Evolutionary conservation across 495 filamentous ascomycete species (phyloP).

Genomic region (Penicillium antarcticum): DNA sequence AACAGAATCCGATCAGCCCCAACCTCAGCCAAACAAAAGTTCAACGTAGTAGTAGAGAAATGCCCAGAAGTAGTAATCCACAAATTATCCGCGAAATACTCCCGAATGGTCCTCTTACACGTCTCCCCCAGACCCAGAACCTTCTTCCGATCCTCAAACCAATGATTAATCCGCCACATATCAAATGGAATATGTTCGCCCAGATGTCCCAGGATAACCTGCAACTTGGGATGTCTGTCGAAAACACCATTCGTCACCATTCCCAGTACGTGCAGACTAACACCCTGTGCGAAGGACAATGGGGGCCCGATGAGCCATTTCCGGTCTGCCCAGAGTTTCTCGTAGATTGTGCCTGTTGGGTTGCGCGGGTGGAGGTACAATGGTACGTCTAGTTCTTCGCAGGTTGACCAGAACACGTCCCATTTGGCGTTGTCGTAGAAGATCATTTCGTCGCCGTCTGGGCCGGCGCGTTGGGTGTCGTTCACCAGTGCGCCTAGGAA

Average conservation of each 20-base stretch:
- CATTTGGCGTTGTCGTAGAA: conserved; percentile 58
- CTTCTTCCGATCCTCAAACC: conserved; percentile 51
- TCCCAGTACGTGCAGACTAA: conserved; percentile 47
- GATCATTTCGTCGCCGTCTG: conserved; percentile 51
- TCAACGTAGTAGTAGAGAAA: conserved; percentile 54
- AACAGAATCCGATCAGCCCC: conserved; percentile 45
- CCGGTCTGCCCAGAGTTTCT: conserved; percentile 48
- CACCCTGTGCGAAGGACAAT: conserved; percentile 47
- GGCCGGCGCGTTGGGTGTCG: conserved; percentile 50
- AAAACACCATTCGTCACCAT: conserved; percentile 53
- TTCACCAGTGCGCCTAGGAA: conserved; percentile 61
- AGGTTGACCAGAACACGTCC: conserved; percentile 55
- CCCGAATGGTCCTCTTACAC: conserved; percentile 49
- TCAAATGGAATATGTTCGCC: conserved; percentile 65
- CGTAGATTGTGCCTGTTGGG: conserved; percentile 45
- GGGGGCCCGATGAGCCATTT: conserved; percentile 47
- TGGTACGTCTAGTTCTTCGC: conserved; percentile 57
- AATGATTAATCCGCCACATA: conserved; percentile 59
- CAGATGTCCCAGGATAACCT: conserved; percentile 64
- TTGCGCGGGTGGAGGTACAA: conserved; percentile 60
- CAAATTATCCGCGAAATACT: conserved; percentile 59
- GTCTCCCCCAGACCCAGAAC: conserved; percentile 39
- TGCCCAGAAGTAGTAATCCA: conserved; percentile 65
- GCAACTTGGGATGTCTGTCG: conserved; percentile 49
- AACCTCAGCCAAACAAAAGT: conserved; percentile 46